Percentiles rank a stretch among this genome's conserved stretches.
These are phyloP conservation scores for Xylaria sp. DNA, from an alignment of 2,329 filamentous ascomycete genomes.

Conservation along the genomic window DNA sequence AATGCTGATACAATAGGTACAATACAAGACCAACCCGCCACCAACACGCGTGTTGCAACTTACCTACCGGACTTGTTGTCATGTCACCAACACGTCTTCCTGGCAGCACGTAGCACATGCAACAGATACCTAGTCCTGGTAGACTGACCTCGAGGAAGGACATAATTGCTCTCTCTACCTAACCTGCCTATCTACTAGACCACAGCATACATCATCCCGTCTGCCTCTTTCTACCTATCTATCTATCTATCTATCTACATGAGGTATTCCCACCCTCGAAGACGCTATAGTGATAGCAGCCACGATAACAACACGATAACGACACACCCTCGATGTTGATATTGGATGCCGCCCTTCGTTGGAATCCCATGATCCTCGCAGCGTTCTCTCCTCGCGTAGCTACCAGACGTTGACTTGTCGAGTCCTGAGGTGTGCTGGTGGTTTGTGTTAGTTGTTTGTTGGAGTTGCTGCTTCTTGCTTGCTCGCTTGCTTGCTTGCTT, in stretches of 20 bases:
- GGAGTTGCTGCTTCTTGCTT: neutral
- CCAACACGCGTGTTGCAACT: conserved; percentile 25
- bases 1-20: conserved; percentile 34
- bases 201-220: neutral
- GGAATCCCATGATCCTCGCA: neutral
- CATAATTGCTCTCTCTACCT: neutral
- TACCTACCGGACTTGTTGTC: conserved; percentile 12
- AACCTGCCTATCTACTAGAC: neutral
- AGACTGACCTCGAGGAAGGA: neutral
- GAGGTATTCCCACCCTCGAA: neutral
- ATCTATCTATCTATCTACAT: neutral
- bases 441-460: neutral
- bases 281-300: neutral
- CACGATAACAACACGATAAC: no score
- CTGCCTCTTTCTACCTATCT: neutral
- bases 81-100: conserved; percentile 27
- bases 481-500: neutral
- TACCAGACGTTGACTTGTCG: neutral
- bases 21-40: conserved; percentile 26
- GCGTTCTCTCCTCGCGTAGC: conserved; percentile 4
- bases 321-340: neutral
- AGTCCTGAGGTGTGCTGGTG: conserved; percentile 7
- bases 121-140: neutral
- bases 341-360: neutral
- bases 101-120: neutral